Evolutionary conservation across 495 filamentous ascomycete species (phyloP).

Genomic region (Penicillium simplicissimum): DNA sequence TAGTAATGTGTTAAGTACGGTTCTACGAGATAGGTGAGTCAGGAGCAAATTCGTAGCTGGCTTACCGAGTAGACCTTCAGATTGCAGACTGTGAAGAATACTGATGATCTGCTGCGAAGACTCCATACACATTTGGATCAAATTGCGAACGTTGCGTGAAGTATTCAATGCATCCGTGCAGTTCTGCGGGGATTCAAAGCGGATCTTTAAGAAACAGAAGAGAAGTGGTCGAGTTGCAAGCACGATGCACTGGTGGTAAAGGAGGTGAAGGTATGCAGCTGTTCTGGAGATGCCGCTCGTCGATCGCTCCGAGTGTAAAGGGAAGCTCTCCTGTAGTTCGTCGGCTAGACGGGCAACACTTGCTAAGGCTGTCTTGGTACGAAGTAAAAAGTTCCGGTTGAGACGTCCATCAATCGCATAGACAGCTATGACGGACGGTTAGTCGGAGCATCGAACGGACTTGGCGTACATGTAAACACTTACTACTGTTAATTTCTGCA

Average conservation of each 20-base stretch:
- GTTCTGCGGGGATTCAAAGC: slow-evolving; percentile 31
- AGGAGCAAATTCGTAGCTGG: background rate
- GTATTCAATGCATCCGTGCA: slow-evolving; percentile 30
- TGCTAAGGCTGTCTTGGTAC: slow-evolving; percentile 42
- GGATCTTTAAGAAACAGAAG: slow-evolving; percentile 41
- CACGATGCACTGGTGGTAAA: slow-evolving; percentile 49
- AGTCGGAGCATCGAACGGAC: background rate
- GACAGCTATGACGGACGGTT: slow-evolving; percentile 32
- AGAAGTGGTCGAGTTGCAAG: slow-evolving; percentile 44
- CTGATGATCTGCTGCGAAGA: slow-evolving; percentile 44
- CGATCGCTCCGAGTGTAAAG: slow-evolving; percentile 35
- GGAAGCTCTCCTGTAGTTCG: slow-evolving; percentile 37
- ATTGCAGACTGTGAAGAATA: slow-evolving; percentile 39
- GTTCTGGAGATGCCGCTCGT: slow-evolving; percentile 40
- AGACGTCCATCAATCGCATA: slow-evolving; percentile 47
- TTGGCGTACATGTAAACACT: slow-evolving; percentile 7
- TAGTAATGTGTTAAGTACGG: background rate
- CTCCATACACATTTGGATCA: slow-evolving; percentile 45
- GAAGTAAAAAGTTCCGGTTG: slow-evolving; percentile 40
- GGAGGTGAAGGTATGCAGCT: slow-evolving; percentile 46
- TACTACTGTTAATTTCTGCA: slow-evolving; percentile 43
- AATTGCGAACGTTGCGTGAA: slow-evolving; percentile 32
- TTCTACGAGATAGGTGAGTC: background rate
- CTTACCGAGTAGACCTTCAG: slow-evolving; percentile 44
- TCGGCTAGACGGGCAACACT: slow-evolving; percentile 40